These are phyloP conservation scores for Thraustochytrium striatum DNA, from an alignment of 352 stramenopile species.

Conservation along the genomic window DNA sequence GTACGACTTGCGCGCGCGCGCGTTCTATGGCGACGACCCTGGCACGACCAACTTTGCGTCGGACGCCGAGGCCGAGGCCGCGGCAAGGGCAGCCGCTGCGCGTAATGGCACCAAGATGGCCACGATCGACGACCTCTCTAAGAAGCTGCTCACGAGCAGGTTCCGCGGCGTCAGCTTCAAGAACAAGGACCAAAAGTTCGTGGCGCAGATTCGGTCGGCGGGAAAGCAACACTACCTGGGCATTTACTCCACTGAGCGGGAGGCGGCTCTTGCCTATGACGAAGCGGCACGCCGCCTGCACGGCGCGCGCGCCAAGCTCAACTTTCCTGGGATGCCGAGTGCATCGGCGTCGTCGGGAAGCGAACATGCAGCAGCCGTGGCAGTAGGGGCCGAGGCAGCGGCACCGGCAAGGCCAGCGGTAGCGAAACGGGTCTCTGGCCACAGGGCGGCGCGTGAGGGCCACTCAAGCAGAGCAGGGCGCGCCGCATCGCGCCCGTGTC, in stretches of 20 bases:
- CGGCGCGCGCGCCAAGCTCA: not conserved
- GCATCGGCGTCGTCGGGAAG: not conserved
- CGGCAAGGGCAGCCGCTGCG: no score
- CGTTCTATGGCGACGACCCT: not conserved
- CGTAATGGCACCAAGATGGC: not conserved
- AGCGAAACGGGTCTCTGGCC: not conserved
- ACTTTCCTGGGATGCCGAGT: not conserved
- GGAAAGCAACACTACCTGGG: not conserved
- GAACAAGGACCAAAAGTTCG: not conserved
- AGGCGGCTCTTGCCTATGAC: not conserved
- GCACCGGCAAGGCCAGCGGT: not conserved
- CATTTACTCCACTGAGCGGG: not conserved
- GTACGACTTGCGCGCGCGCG: not conserved
- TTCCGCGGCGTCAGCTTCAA: not conserved
- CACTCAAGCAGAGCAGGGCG: no score
- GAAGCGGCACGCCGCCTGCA: not conserved
- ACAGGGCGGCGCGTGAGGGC: no score
- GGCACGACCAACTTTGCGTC: not conserved
- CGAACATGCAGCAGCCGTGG: not conserved
- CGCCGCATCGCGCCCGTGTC: no score
- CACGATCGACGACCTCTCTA: not conserved
- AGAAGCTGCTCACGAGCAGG: not conserved
- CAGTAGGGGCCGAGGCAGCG: not conserved
- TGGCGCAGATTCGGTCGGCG: not conserved
- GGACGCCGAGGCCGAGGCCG: not conserved